phyloP scores from a whole-genome alignment of 805 yeast genomes.

The Barnettozyma wickerhamii region DNA sequence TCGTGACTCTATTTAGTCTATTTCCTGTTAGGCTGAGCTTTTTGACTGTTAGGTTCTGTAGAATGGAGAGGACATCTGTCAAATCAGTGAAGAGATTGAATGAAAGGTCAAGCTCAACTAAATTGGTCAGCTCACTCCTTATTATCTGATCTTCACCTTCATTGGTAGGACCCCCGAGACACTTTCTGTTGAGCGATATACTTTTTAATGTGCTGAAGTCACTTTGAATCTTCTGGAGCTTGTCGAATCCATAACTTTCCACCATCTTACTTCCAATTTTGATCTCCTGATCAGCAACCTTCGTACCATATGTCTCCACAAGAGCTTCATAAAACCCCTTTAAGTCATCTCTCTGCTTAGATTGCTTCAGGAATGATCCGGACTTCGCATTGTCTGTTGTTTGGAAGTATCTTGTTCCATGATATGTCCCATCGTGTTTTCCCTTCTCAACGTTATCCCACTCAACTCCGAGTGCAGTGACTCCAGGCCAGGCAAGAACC shows the following conservation, averaged over 20 bases:
- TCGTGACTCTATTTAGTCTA: slow-evolving; percentile 26
- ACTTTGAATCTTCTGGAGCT: slow-evolving; percentile 43
- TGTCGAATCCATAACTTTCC: slow-evolving; percentile 64
- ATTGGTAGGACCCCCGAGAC: slow-evolving; percentile 26
- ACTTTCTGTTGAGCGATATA: slow-evolving; percentile 45
- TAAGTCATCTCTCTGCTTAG: slow-evolving; percentile 31
- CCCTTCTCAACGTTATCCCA: slow-evolving; percentile 78
- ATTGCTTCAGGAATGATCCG: slow-evolving; percentile 61
- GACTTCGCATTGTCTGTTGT: slow-evolving; percentile 31
- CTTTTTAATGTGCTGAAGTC: slow-evolving; percentile 41
- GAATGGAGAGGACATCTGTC: slow-evolving; percentile 33
- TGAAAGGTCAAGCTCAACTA: slow-evolving; percentile 54
- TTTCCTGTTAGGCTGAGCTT: too few relatives aligned
- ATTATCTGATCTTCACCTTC: slow-evolving; percentile 3
- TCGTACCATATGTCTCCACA: slow-evolving; percentile 40
- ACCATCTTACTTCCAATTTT: slow-evolving; percentile 53
- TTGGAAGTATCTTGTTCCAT: slow-evolving; percentile 53
- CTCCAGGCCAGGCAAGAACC: slow-evolving; percentile 58
- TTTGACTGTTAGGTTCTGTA: too few relatives aligned
- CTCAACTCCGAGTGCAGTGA: slow-evolving; percentile 68
- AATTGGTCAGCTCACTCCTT: slow-evolving; percentile 21
- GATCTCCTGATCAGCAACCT: slow-evolving; percentile 29
- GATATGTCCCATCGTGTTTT: slow-evolving; percentile 60
- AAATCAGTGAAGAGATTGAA: slow-evolving; percentile 49
- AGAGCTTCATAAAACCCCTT: slow-evolving; percentile 45